phyloP scores from a whole-genome alignment of 345 rosid genomes.

The Rhizophora mangle region DNA sequence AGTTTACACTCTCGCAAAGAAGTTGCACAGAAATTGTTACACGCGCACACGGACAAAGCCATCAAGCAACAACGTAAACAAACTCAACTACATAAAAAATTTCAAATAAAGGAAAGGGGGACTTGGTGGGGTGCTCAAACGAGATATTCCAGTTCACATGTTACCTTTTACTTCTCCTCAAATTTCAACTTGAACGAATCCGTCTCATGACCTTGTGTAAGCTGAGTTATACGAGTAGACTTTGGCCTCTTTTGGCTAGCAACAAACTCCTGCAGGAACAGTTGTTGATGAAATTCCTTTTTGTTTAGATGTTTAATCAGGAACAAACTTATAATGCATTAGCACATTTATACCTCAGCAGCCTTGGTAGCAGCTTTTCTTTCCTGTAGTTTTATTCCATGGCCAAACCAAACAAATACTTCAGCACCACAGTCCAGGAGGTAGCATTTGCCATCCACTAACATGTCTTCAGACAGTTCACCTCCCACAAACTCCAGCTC shows the following conservation, averaged over 20 bases:
- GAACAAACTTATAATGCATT: constrained; percentile 1
- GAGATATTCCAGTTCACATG: neutral
- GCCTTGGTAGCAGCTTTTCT: constrained; percentile 80
- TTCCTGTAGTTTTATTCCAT: constrained; percentile 89
- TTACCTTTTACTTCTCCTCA: constrained; percentile 97
- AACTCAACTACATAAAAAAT: too few relatives aligned
- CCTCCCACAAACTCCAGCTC: constrained; percentile 59
- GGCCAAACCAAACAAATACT: constrained; percentile 96
- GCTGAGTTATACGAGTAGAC: constrained; percentile 66
- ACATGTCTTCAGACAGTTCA: constrained; percentile 62
- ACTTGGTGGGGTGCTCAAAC: too few relatives aligned
- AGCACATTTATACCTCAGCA: constrained; percentile 62
- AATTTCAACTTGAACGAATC: constrained; percentile 83
- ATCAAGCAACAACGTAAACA: too few relatives aligned
- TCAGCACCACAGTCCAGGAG: constrained; percentile 81
- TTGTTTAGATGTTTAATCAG: neutral
- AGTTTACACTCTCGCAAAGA: too few relatives aligned
- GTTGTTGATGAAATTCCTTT: constrained; percentile 21
- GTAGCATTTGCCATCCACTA: constrained; percentile 83
- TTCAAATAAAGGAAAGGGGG: too few relatives aligned
- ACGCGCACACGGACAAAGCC: too few relatives aligned
- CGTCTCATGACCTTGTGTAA: constrained; percentile 92
- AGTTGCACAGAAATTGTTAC: too few relatives aligned
- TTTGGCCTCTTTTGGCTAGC: constrained; percentile 78
- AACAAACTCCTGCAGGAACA: constrained; percentile 65